Base-by-base conservation (phyloP, 1,284 basidiomycete genomes). In the Marasmius fiardii region DNA sequence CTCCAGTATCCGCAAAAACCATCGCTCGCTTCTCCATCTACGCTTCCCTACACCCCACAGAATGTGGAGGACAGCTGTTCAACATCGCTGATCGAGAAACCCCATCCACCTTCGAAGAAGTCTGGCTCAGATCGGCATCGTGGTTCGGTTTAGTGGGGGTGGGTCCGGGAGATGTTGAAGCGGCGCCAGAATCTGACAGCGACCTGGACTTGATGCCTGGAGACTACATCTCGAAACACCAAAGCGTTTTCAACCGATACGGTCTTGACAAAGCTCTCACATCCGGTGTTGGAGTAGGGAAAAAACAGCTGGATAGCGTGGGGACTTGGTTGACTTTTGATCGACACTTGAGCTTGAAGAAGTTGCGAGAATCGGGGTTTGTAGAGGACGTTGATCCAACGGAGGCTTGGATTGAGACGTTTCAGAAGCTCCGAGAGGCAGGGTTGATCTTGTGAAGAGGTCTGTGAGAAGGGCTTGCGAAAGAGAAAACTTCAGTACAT, bases 311-410 rank as follows among this genome's bases (percentile, higher is more conserved):
- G 50, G 60, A 61, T 50, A 28, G 28, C 28, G 53, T 55, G 26
- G 58, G 61, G 0, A 58, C 43, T 35, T n/a, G 52, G 24, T 47
- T 61, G 21, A 51, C 39, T 6, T 56, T 56, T 20, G 58, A 63
- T 37, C 41, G 60, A 18, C 60, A 63, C 24, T 37, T 63, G 44
- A 61, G 60, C 43, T 45, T 63, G 57, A 57, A 63, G 1, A 62
- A 62, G 31, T 52, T 55, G 12, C 57, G 60, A 35, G 52, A 24
- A 5, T 37, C 49, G 2, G 59, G 59, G 16, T 63, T 61, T 28
- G 10, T 39, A 1, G 61, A 63, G 43, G 61, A 63, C 21, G 8
- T 47, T 34, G 60, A 63, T 52, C 53, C 57, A 18, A n/a, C 52
- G 10, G 16, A 44, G 21, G 57, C 60, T 10, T 63, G 61, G 61